phyloP scores from a whole-genome alignment of 768 basidiomycete genomes.

The Tubosaeta sp. region DNA sequence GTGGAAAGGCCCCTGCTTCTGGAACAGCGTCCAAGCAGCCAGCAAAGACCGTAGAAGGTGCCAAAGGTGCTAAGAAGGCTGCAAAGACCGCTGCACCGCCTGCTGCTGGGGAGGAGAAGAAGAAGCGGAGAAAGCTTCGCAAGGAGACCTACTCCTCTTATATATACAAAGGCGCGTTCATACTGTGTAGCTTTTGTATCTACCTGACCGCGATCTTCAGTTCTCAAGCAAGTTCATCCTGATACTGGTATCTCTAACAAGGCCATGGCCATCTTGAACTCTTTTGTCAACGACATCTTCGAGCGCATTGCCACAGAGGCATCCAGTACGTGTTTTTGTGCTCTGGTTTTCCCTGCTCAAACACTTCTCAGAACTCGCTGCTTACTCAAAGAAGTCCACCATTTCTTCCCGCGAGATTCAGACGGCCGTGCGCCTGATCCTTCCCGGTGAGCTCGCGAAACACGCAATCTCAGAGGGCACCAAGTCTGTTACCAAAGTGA shows the following conservation, averaged over 20 bases:
- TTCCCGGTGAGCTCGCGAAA: conserved; percentile 94
- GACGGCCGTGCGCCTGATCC: conserved; percentile 93
- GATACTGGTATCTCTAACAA: conserved; percentile 99
- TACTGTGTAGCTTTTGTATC: not conserved
- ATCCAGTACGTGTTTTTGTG: conserved; percentile 53
- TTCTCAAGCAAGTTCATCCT: conserved; percentile 96
- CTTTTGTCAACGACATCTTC: conserved; percentile 94
- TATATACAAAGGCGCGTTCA: conserved; percentile 77
- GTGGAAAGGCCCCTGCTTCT: conserved; percentile 67
- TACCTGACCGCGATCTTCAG: conserved; percentile 35
- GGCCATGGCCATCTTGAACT: conserved; percentile 95
- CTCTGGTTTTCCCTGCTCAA: not conserved
- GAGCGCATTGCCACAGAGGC: conserved; percentile 92
- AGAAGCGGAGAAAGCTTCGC: conserved; percentile 79
- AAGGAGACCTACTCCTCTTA: conserved; percentile 95
- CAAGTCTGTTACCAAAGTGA: conserved; percentile 82
- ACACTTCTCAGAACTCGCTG: conserved; percentile 71
- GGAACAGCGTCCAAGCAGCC: conserved; percentile 59
- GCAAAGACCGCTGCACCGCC: conserved; percentile 50
- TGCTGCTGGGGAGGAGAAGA: conserved; percentile 69
- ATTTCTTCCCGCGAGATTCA: conserved; percentile 99
- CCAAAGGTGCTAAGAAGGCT: conserved; percentile 81
- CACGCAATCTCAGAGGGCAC: conserved; percentile 75
- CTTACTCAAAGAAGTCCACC: conserved; percentile 98
- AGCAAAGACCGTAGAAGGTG: conserved; percentile 47